Evolutionary conservation across 352 stramenopile species (phyloP), one percentile per base, ranked within the genome.

Genomic region (Pythium biforme): DNA sequence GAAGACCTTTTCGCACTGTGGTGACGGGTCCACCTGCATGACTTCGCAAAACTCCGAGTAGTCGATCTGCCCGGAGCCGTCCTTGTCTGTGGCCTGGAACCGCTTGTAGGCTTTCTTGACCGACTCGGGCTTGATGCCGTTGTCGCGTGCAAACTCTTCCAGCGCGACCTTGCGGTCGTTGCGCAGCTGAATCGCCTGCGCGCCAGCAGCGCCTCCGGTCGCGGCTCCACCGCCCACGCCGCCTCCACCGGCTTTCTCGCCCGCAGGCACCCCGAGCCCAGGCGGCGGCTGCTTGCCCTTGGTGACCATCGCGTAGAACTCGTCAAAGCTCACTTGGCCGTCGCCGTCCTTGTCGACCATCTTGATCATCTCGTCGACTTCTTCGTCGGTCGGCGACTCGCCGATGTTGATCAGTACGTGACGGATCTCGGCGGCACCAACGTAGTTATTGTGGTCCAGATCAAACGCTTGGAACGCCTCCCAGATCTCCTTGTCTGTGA

Each of bases 1-100:
- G 81, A 98, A 98, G 7, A 97, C 72, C 64, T 94, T 96, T 66
- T 98, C 92, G 54, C 83, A 92, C 69, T 97, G 85, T 9, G 89
- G 81, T 40, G 83, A 92, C 23, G 94, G 90, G 58, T 98, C 94
- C 43, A 98, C 86, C 64, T 97, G 89, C 76, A 98, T 79, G 31
- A 99, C 81, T 67, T 99, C 92, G 62, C 96, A 99, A 76, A 99
- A 98, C 74, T 99, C 96, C 19, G 91, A 96, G 81, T 98, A 98
- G 72, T 98, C 91, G 59, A 98, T 97, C 65, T 98, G 84, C 23
- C 96, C 96, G 5, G 85, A 97, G 26, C 94, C 95, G 52, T 98
- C 90, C 64, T 98, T 97, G 74, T 98, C 91, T 3, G 89, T 95
- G 14, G 89, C 88, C 76, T 98, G 89, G 81, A 98, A 99, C 29